Percentiles rank a stretch among this genome's conserved stretches.
Conservation (phyloP, 768 basidiomycete species). For the Lentinula raphanica region DNA sequence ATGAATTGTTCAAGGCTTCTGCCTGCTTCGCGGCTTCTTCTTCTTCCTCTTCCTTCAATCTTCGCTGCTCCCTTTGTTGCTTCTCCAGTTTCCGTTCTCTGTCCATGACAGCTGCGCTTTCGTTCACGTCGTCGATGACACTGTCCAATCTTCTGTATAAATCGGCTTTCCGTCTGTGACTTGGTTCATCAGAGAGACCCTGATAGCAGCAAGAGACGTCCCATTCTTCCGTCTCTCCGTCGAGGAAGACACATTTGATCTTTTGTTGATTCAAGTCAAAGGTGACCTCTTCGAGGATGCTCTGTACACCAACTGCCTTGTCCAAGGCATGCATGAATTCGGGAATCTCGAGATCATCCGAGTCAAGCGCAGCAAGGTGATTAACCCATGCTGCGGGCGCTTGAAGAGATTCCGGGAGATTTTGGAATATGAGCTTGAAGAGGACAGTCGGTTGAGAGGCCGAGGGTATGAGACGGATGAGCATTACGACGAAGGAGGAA, state of each 20-base stretch:
- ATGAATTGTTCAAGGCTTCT: conserved; percentile 12
- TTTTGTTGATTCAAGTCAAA: conserved; percentile 49
- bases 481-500: conserved; percentile 32
- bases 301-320: conserved; percentile 51
- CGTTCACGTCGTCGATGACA: conserved; percentile 49
- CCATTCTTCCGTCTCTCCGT: conserved; percentile 49
- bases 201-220: conserved; percentile 22
- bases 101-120: conserved; percentile 39
- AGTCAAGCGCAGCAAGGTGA: conserved; percentile 45
- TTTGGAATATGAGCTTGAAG: conserved; percentile 51
- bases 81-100: conserved; percentile 22
- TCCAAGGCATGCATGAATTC: conserved; percentile 53
- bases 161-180: background rate
- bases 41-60: conserved; percentile 19
- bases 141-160: conserved; percentile 41
- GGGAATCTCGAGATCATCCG: conserved; percentile 51
- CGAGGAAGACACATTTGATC: conserved; percentile 52
- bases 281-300: conserved; percentile 51
- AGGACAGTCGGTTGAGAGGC: conserved; percentile 49
- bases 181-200: background rate
- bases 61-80: conserved; percentile 5
- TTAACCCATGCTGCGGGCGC: conserved; percentile 50
- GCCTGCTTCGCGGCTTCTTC: conserved; percentile 25
- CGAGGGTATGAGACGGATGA: conserved; percentile 47
- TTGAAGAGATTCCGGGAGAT: conserved; percentile 35